A percentile compares a stretch with the other conserved stretches of the same genome.
phyloP scores from a whole-genome alignment of 164 flowering plant species.

The Vitis vinifera region DNA sequence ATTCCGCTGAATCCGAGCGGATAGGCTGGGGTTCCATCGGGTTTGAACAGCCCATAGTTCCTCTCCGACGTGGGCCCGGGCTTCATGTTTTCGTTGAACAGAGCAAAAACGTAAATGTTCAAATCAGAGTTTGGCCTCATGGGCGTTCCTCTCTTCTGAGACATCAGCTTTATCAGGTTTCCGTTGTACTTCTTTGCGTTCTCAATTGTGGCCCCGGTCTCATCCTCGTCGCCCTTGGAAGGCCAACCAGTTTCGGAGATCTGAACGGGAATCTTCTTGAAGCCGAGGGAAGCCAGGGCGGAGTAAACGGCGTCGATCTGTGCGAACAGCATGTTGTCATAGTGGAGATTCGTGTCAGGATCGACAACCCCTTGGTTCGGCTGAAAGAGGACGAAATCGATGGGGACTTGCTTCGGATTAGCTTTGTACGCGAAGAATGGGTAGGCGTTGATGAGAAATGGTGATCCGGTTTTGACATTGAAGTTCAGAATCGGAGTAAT shows the following conservation, averaged over 20 bases:
- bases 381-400: slow-evolving; percentile 56
- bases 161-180: slow-evolving; percentile 42
- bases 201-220: slow-evolving; percentile 55
- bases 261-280: slow-evolving; percentile 29
- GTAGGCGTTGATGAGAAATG: slow-evolving; percentile 70
- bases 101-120: slow-evolving; percentile 55
- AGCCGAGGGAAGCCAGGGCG: slow-evolving; percentile 47
- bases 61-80: slow-evolving; percentile 76
- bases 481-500: slow-evolving; percentile 45
- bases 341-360: slow-evolving; percentile 38
- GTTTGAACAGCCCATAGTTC: slow-evolving; percentile 72
- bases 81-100: slow-evolving; percentile 72
- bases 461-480: slow-evolving; percentile 47
- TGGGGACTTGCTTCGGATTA: slow-evolving; percentile 38
- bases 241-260: slow-evolving; percentile 82
- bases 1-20: slow-evolving; percentile 25
- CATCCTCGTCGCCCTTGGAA: slow-evolving; percentile 63
- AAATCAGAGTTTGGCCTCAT: slow-evolving; percentile 40
- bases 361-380: slow-evolving; percentile 47
- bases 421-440: slow-evolving; percentile 79
- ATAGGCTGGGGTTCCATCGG: slow-evolving; percentile 59
- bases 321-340: slow-evolving; percentile 69
- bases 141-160: slow-evolving; percentile 56
- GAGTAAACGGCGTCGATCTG: slow-evolving; percentile 61
- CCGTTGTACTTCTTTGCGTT: slow-evolving; percentile 64